A percentile compares a stretch with the other conserved stretches of the same genome.
Evolutionary conservation across 345 rosid genomes (phyloP).

Genomic region (Alliaria petiolata): DNA sequence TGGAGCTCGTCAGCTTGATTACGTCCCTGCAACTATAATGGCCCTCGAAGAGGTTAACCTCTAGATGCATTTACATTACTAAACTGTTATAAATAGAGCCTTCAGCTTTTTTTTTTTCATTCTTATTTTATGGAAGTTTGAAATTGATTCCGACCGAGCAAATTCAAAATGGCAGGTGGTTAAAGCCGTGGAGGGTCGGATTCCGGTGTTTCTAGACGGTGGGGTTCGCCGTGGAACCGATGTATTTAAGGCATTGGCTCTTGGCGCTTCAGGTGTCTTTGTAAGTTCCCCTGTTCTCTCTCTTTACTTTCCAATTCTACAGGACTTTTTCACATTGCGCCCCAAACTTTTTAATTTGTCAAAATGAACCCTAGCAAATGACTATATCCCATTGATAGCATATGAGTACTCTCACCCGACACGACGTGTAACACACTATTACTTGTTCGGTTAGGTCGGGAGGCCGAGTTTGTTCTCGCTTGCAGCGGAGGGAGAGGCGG

Average conservation of each 20-base stretch:
- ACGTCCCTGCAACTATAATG: conserved; percentile 77
- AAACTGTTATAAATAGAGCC: background rate
- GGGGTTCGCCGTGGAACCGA: conserved; percentile 98
- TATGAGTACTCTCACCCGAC: background rate
- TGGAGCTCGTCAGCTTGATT: conserved; percentile 96
- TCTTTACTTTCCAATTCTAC: background rate
- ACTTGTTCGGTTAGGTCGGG: conserved; percentile 54
- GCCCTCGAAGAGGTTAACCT: conserved; percentile 78
- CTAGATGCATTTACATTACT: background rate
- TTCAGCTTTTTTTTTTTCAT: background rate
- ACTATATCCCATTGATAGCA: background rate
- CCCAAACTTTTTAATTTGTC: background rate
- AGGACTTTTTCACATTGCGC: background rate
- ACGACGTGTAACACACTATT: background rate
- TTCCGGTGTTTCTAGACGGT: conserved; percentile 93
- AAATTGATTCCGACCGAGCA: background rate
- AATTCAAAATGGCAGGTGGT: conserved; percentile 52
- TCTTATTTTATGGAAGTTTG: background rate
- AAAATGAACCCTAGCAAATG: background rate
- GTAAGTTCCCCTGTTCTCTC: conserved; percentile 41
- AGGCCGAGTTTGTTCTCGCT: conserved; percentile 82
- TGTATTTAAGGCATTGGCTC: conserved; percentile 95
- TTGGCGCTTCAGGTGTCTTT: conserved; percentile 96
- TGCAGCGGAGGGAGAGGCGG: conserved; percentile 79
- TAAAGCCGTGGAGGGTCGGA: conserved; percentile 75